Evolutionary conservation across 2,329 filamentous ascomycete species (phyloP).

Genomic region (Colletotrichum godetiae): DNA sequence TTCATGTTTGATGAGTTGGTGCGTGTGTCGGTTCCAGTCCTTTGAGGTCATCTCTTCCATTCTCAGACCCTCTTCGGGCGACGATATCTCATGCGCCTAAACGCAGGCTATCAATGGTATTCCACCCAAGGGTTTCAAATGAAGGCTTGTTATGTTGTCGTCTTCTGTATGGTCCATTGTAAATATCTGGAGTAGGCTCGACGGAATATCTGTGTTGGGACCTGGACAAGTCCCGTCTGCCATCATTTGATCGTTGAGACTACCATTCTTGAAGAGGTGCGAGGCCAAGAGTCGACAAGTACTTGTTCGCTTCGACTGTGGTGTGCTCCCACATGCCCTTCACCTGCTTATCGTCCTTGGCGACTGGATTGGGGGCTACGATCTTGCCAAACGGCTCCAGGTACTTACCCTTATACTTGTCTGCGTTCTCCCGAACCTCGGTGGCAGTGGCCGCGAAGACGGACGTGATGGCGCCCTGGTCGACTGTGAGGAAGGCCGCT

Average conservation of each 20-base stretch:
- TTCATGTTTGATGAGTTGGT: neutral
- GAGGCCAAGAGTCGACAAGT: conserved; percentile 18
- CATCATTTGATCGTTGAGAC: no score
- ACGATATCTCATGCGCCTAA: no score
- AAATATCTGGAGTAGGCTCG: no score
- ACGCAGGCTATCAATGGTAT: no score
- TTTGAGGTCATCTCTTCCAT: no score
- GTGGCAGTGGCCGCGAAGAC: conserved; percentile 38
- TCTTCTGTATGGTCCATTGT: no score
- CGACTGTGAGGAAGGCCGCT: conserved; percentile 19
- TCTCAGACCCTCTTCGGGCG: no score
- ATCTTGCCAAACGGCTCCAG: conserved; percentile 35
- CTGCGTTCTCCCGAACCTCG: conserved; percentile 24
- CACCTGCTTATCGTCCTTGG: conserved; percentile 28
- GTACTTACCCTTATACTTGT: conserved; percentile 37
- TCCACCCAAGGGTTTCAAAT: no score
- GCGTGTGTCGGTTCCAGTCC: no score
- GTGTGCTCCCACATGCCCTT: conserved; percentile 38
- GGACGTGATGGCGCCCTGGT: conserved; percentile 35
- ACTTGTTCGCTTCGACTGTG: conserved; percentile 29
- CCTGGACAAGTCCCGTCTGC: no score
- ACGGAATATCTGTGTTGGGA: no score
- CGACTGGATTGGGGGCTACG: conserved; percentile 24
- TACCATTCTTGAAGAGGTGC: neutral
- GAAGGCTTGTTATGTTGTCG: no score